Evolutionary conservation across 495 filamentous ascomycete genomes (phyloP).

Genomic region (Aspergillus hancockii): DNA sequence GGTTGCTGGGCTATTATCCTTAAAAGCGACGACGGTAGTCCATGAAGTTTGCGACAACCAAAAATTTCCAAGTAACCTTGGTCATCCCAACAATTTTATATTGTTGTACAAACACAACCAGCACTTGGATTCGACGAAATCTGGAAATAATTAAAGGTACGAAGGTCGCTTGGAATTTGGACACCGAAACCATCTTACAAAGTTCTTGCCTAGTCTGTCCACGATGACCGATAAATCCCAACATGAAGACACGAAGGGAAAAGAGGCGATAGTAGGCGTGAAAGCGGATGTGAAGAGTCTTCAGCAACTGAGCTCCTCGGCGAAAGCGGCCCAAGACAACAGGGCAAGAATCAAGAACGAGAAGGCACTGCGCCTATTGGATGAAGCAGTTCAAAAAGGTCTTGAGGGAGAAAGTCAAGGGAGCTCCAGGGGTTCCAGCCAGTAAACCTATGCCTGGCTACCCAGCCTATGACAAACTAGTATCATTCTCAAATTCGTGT

Average conservation of each 20-base stretch:
- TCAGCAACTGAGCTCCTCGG: conserved; percentile 1
- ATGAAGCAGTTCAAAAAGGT: not conserved
- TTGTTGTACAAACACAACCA: not conserved
- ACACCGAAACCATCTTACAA: not conserved
- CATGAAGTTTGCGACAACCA: not conserved
- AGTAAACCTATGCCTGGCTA: not conserved
- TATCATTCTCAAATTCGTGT: conserved; percentile 13
- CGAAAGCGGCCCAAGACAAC: not conserved
- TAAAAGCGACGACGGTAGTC: not conserved
- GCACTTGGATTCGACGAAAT: not conserved
- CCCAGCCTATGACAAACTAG: too few relatives aligned
- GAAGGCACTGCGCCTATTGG: conserved; percentile 2
- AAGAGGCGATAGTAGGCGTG: not conserved
- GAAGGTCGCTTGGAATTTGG: not conserved
- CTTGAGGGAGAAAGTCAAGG: not conserved
- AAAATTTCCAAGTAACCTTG: not conserved
- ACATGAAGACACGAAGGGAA: not conserved
- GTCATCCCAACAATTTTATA: not conserved
- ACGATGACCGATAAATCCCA: not conserved
- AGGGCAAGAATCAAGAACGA: not conserved
- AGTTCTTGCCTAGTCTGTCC: not conserved
- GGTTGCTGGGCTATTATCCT: not conserved
- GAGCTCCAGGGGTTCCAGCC: not conserved
- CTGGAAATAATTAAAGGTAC: not conserved
- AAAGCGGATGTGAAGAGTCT: not conserved